Evolutionary conservation across 2,329 filamentous ascomycete genomes (phyloP), one percentile per base, ranked within the genome.

Genomic region (Fusarium transvaalense): DNA sequence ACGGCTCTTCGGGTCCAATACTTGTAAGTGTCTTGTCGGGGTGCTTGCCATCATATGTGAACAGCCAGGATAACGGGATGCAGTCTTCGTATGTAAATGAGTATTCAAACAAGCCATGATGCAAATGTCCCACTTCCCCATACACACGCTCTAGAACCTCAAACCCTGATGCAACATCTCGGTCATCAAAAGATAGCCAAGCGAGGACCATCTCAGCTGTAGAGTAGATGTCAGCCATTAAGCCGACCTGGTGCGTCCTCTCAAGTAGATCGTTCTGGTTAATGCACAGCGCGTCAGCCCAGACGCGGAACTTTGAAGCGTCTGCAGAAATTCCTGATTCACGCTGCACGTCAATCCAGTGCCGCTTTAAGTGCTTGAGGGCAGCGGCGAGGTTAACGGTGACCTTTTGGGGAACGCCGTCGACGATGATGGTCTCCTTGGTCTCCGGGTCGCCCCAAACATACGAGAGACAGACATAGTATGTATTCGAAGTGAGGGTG

Each of bases 201-300:
- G 35, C 46, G 15, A 64, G n/a, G 13, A 46, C 35, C 25, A 39
- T 41, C 0, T 25, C 34, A 1, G 58, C 61, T 4, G 34, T 39
- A 7, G 43, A 39, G 5, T 63, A 51, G 6, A 64, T 39, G 3
- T 37, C 17, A 0, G 25, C 27, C 61, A 64, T 64, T 15, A 63
- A 9, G 2, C 3, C 2, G 3, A 63, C 61, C 19, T 63, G 58
- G 1, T 38, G n/a, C 0, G 14, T n/a, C 8, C 14, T 63, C 6
- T 64, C 43, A 0, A 3, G 2, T 0, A 3, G 0, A 13, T 60
- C 56, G 1, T n/a, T 1, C 31, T 62, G 56, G 6, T 61, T 60
- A 39, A 62, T 62, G 1, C 56, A 43, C 0, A 60, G 2, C 0
- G 47, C 47, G 41, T 62, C 56, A 2, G 35, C 41, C 59, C 47